A percentile compares a stretch with the other conserved stretches of the same genome.
phyloP scores from a whole-genome alignment of 2,329 filamentous ascomycete genomes.

The Diaporthe capsici region DNA sequence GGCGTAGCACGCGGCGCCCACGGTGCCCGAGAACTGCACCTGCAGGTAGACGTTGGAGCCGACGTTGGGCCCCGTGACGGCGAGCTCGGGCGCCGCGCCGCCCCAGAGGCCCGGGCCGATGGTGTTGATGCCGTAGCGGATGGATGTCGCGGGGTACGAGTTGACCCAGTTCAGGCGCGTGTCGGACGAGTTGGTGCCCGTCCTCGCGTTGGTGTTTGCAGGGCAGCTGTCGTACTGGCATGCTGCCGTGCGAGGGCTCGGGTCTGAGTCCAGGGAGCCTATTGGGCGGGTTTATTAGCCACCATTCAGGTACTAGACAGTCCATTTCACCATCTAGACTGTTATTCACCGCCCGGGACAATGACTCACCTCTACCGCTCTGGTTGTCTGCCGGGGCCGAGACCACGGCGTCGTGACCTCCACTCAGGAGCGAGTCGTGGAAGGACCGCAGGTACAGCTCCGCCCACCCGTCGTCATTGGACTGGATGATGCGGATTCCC shows the following conservation, averaged over 20 bases:
- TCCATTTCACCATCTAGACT: too few species aligned
- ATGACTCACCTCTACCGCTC: slow-evolving; percentile 69
- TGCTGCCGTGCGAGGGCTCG: slow-evolving; percentile 60
- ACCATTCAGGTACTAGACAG: too few species aligned
- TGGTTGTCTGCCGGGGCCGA: slow-evolving; percentile 77
- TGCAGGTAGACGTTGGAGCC: slow-evolving; percentile 69
- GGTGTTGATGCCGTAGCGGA: slow-evolving; percentile 72
- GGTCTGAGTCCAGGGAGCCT: slow-evolving; percentile 68
- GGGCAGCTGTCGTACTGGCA: slow-evolving; percentile 76
- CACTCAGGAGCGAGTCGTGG: slow-evolving; percentile 66
- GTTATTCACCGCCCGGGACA: not conserved
- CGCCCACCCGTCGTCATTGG: slow-evolving; percentile 83
- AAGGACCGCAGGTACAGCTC: slow-evolving; percentile 75
- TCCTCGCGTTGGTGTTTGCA: slow-evolving; percentile 63
- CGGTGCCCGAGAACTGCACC: slow-evolving; percentile 75
- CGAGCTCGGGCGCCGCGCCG: slow-evolving; percentile 69
- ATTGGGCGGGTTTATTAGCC: slow-evolving; percentile 32
- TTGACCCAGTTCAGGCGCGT: slow-evolving; percentile 80
- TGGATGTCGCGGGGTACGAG: slow-evolving; percentile 75
- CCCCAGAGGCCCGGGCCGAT: slow-evolving; percentile 68
- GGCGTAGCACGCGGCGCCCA: slow-evolving; percentile 75
- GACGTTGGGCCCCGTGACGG: slow-evolving; percentile 75
- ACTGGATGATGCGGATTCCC: slow-evolving; percentile 66
- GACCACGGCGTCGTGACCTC: slow-evolving; percentile 73
- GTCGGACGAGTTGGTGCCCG: slow-evolving; percentile 69